phyloP scores from a whole-genome alignment of 352 stramenopile species.

The Globisporangium spinosum region DNA sequence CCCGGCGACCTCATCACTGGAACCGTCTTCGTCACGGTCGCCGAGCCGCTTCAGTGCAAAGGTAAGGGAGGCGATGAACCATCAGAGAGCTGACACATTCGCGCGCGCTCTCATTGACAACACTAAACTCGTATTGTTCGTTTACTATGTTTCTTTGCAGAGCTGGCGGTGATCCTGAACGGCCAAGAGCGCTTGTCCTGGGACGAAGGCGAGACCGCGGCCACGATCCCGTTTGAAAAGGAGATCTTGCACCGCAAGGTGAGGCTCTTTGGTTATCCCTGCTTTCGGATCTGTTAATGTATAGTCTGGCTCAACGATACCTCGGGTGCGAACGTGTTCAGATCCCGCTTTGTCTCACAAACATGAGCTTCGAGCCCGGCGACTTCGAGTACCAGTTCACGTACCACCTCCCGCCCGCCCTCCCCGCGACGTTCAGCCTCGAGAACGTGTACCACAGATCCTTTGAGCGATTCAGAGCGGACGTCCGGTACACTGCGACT shows the following conservation, averaged over 20 bases:
- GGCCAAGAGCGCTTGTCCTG: conserved; percentile 16
- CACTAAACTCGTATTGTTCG: background rate
- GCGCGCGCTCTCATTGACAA: background rate
- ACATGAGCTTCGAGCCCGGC: conserved; percentile 11
- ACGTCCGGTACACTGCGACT: conserved; percentile 15
- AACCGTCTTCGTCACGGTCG: conserved; percentile 15
- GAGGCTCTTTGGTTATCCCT: background rate
- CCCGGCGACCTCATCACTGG: conserved; percentile 16
- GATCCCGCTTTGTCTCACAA: conserved; percentile 10
- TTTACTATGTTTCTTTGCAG: background rate
- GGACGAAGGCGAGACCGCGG: conserved; percentile 17
- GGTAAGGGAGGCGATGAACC: background rate
- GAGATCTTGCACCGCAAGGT: conserved; percentile 18
- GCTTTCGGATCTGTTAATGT: background rate
- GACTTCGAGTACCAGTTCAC: conserved; percentile 21
- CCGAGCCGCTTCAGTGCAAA: conserved; percentile 16
- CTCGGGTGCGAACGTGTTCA: background rate
- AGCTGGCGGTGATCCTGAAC: conserved; percentile 17
- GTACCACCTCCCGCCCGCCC: conserved; percentile 11
- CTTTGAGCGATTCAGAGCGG: conserved; percentile 13
- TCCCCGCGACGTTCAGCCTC: conserved; percentile 14
- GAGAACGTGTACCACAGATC: conserved; percentile 18
- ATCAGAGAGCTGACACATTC: background rate
- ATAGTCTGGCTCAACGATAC: background rate
- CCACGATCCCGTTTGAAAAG: conserved; percentile 14